These are phyloP conservation scores for Zygnema circumcarinatum DNA, from an alignment of 139 green algal genomes.

Conservation along the genomic window DNA sequence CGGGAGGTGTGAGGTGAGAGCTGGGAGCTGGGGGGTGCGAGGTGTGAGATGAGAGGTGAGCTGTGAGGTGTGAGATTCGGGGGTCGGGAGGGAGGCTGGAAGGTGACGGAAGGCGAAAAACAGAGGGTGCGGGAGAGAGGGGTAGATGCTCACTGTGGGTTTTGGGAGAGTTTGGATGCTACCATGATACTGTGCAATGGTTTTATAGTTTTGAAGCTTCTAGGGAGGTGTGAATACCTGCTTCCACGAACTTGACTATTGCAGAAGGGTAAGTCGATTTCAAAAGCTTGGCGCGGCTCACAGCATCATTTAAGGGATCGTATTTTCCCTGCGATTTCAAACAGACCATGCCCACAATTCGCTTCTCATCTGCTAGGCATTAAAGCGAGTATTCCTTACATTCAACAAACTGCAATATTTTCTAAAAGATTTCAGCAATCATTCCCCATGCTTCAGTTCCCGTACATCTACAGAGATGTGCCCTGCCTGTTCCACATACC, in stretches of 20 bases:
- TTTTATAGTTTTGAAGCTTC: neutral
- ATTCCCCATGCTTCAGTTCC: neutral
- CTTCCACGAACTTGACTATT: conserved; percentile 18
- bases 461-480: neutral
- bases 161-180: too few species aligned
- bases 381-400: conserved; percentile 77
- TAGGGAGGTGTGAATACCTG: neutral
- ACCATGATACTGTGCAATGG: neutral
- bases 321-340: too few species aligned
- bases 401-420: conserved; percentile 22
- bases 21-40: too few species aligned
- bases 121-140: too few species aligned
- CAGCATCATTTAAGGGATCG: conserved; percentile 77
- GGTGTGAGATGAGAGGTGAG: neutral
- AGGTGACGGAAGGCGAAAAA: too few species aligned
- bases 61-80: neutral
- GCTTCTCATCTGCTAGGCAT: too few species aligned
- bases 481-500: neutral
- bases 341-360: too few species aligned
- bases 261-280: conserved; percentile 45
- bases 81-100: too few species aligned
- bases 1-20: too few species aligned
- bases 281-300: conserved; percentile 68
- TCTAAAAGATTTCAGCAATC: neutral
- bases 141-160: too few species aligned